Evolutionary conservation across 305 asterid species (phyloP), one percentile per base, ranked within the genome.

Genomic region (Caryopteris hybrid): DNA sequence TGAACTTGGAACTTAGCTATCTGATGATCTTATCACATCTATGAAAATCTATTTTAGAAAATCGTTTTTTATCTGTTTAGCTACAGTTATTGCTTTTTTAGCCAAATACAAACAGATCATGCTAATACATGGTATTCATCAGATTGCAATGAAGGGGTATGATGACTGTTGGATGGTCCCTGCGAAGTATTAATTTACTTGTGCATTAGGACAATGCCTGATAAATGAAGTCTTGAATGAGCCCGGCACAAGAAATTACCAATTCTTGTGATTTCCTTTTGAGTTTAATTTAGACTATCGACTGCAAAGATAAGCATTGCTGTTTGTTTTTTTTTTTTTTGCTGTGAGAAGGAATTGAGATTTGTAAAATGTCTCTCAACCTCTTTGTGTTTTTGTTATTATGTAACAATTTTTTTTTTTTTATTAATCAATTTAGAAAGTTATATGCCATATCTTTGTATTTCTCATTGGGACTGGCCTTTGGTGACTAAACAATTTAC

Each of bases 91-190:
- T 83, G 79, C 72, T 79, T 70, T 72, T 64, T 68, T 78, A 71
- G 76, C 66, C 50, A 63, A 74, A 54, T 73, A 74, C 68, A 81
- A 69, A 74, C 62, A 79, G 76, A 71, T 79, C 79, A 68, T 81
- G 73, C 92, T 87, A 80, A 89, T 85, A 69, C 72, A 54, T 82
- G 81, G 74, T 86, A 76, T 92, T 88, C 79, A 61, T 83, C 97
- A 90, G 97, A 85, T 88, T 83, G 88, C 93, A 75, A 76, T 56
- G 87, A 91, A 76, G 94, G 82, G 81, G 95, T 85, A 82, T 90
- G 96, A 92, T 86, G 95, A 82, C 76, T 72, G 77, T 82, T 78
- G 83, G 85, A 79, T 80, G 85, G 77, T 77, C 78, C 84, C 48
- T 61, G 82, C 60, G 74, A 73, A 74, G 89, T 79, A 74, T 78